Conservation (phyloP, 176 grass and related monocot genomes). For the Eleusine indica region DNA sequence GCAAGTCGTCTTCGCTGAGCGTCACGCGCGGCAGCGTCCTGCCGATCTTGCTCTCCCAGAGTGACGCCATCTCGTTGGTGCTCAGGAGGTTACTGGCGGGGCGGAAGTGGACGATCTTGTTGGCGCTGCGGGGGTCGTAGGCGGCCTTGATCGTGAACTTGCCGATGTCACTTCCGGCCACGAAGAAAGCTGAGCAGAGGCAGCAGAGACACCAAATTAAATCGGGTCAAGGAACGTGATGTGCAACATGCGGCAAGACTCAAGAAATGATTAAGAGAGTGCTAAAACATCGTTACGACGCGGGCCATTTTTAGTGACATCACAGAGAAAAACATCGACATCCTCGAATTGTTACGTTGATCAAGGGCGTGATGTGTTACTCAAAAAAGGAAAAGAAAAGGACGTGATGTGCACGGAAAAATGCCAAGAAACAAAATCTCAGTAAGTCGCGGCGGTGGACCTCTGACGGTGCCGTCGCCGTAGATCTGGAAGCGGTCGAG, state of each 20-base stretch:
- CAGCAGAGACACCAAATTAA: neutral
- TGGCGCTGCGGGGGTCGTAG: slow-evolving; percentile 55
- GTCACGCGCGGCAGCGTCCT: slow-evolving; percentile 56
- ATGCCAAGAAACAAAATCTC: neutral
- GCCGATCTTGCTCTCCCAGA: slow-evolving; percentile 81
- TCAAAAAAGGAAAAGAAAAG: neutral
- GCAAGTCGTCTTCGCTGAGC: slow-evolving; percentile 54
- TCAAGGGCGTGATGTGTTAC: neutral
- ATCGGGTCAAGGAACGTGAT: neutral
- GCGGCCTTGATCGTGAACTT: slow-evolving; percentile 68
- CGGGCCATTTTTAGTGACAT: too few species aligned
- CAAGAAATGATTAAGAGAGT: neutral
- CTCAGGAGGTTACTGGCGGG: slow-evolving; percentile 56
- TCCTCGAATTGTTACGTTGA: too few species aligned
- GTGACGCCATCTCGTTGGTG: slow-evolving; percentile 73
- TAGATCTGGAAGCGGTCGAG: slow-evolving; percentile 81
- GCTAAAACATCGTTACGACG: neutral
- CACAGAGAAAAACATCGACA: too few species aligned
- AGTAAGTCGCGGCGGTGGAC: slow-evolving; percentile 9
- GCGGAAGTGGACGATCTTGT: slow-evolving; percentile 72
- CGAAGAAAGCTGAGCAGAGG: slow-evolving; percentile 60
- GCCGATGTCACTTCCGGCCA: slow-evolving; percentile 75
- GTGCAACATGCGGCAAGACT: neutral
- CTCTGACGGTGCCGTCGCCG: slow-evolving; percentile 64
- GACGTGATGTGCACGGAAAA: neutral